A percentile compares a stretch with the other conserved stretches of the same genome.
Evolutionary conservation across 2,329 filamentous ascomycete genomes (phyloP).

Genomic region (Cordyceps farinosa): DNA sequence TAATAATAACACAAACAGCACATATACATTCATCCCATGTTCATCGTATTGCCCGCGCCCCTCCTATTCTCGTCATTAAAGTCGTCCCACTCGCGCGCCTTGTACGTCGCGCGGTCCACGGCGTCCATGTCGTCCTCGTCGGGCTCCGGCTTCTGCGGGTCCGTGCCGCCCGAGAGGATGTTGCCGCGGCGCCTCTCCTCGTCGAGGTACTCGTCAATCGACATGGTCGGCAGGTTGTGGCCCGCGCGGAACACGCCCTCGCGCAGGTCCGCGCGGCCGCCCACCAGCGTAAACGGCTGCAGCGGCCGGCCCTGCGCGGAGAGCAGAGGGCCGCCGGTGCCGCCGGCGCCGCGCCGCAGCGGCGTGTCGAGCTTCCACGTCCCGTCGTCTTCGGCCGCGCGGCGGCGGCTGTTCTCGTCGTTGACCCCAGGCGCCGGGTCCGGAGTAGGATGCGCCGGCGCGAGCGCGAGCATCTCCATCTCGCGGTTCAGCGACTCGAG

Average conservation of each 20-base stretch:
- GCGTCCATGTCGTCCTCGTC: constrained; percentile 91
- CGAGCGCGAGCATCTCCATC: constrained; percentile 73
- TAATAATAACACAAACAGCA: background rate
- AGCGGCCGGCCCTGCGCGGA: constrained; percentile 78
- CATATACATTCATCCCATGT: constrained; percentile 54
- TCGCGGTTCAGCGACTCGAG: constrained; percentile 88
- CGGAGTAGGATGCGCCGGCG: constrained; percentile 50
- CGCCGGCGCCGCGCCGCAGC: constrained; percentile 47
- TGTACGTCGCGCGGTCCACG: constrained; percentile 85
- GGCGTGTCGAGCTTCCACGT: constrained; percentile 71
- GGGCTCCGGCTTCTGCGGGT: constrained; percentile 64
- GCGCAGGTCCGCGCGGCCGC: constrained; percentile 69
- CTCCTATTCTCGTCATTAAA: constrained; percentile 86
- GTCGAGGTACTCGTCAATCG: constrained; percentile 94
- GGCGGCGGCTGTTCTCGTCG: constrained; percentile 42
- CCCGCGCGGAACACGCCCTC: constrained; percentile 83
- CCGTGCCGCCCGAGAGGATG: constrained; percentile 87
- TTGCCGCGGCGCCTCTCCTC: constrained; percentile 82
- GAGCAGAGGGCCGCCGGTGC: constrained; percentile 71
- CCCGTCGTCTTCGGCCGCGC: constrained; percentile 37
- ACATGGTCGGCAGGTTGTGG: constrained; percentile 95
- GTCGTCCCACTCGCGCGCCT: constrained; percentile 93
- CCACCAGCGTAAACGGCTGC: constrained; percentile 83
- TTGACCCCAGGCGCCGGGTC: constrained; percentile 19
- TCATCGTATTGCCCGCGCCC: constrained; percentile 77